A percentile compares a stretch with the other conserved stretches of the same genome.
Evolutionary conservation across 1,284 basidiomycete genomes (phyloP).

Genomic region (Puccinia hordei): DNA sequence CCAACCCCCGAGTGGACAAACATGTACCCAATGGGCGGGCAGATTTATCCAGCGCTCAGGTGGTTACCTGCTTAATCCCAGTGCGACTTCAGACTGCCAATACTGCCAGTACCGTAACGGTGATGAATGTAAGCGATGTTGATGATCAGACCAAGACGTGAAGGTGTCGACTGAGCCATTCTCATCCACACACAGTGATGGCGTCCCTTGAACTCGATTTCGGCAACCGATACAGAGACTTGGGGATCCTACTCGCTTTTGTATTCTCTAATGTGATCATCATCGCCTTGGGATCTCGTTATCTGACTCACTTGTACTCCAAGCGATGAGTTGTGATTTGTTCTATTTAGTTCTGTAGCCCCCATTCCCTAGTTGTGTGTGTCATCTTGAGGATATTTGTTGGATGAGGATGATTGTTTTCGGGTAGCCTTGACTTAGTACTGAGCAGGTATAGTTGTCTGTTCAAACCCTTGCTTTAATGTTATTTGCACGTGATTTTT

Average conservation of each 20-base stretch:
- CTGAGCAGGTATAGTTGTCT: too few relatives aligned
- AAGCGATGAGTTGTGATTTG: constrained; percentile 60
- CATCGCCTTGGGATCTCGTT: constrained; percentile 73
- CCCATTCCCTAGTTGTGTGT: too few relatives aligned
- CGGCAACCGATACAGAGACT: constrained; percentile 71
- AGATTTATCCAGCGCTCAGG: constrained; percentile 64
- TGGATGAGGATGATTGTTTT: too few relatives aligned
- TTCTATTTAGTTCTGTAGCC: neutral
- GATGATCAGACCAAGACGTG: neutral
- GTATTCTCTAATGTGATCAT: constrained; percentile 71
- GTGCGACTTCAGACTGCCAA: constrained; percentile 67
- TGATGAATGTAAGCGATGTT: constrained; percentile 31
- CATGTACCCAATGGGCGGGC: constrained; percentile 71
- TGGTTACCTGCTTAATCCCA: constrained; percentile 77
- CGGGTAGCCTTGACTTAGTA: too few relatives aligned
- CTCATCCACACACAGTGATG: constrained; percentile 66
- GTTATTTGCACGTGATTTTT: too few relatives aligned
- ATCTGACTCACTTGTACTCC: constrained; percentile 67
- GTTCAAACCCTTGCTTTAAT: too few relatives aligned
- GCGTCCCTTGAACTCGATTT: constrained; percentile 66
- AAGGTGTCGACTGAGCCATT: too few relatives aligned
- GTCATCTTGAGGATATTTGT: too few relatives aligned
- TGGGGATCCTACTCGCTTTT: constrained; percentile 71
- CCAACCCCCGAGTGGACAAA: constrained; percentile 73
- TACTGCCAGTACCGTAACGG: constrained; percentile 69